A percentile compares a stretch with the other conserved stretches of the same genome.
These are phyloP conservation scores for Tolypocladium sp. DNA, from an alignment of 2,329 filamentous ascomycete species.

Conservation along the genomic window DNA sequence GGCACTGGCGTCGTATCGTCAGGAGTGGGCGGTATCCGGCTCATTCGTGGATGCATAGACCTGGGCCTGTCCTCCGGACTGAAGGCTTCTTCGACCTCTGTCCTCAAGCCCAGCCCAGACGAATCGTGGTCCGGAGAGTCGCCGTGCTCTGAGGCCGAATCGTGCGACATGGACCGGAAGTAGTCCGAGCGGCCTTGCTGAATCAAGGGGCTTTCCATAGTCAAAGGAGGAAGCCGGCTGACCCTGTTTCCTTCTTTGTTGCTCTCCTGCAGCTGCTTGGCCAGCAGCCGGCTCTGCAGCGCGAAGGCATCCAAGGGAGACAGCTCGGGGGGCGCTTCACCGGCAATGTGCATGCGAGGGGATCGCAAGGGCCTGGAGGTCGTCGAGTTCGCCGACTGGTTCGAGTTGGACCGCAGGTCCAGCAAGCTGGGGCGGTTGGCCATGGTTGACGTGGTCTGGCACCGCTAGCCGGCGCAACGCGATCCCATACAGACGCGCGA, in stretches of 20 bases:
- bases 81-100: conserved; percentile 49
- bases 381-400: conserved; percentile 34
- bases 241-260: conserved; percentile 66
- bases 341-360: conserved; percentile 68
- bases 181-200: conserved; percentile 68
- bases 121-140: conserved; percentile 16
- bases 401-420: conserved; percentile 50
- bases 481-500: conserved; percentile 5
- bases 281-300: conserved; percentile 78
- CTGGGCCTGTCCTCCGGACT: conserved; percentile 48
- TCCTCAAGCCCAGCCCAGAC: conserved; percentile 34
- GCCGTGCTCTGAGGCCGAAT: conserved; percentile 39
- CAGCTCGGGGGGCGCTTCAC: conserved; percentile 77
- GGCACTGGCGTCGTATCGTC: conserved; percentile 38
- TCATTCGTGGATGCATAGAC: conserved; percentile 70
- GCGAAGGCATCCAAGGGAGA: conserved; percentile 95
- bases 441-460: conserved; percentile 28
- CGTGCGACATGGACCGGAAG: conserved; percentile 66
- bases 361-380: conserved; percentile 52
- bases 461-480: conserved; percentile 3
- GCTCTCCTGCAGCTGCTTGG: conserved; percentile 76
- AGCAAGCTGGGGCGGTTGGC: conserved; percentile 47
- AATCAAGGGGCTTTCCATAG: conserved; percentile 72
- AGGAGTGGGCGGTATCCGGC: conserved; percentile 46
- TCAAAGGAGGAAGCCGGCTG: conserved; percentile 76